A percentile compares a stretch with the other conserved stretches of the same genome.
Conservation (phyloP, 1,139 yeast genomes). For the Sugiyamaella castrensis region DNA sequence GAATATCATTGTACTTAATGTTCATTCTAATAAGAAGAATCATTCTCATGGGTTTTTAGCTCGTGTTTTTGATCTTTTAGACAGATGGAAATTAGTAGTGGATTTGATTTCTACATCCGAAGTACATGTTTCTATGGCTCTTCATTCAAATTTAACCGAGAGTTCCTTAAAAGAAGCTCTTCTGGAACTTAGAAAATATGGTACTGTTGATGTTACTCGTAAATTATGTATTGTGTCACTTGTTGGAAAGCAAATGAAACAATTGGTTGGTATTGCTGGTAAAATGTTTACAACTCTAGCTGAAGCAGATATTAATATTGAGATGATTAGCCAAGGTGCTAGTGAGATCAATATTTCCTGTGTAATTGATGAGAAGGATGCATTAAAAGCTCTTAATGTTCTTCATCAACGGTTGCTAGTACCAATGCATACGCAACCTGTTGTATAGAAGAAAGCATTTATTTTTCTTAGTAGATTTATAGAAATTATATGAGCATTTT, state of each 20-base stretch:
- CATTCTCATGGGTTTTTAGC: slow-evolving; percentile 95
- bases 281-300: slow-evolving; percentile 95
- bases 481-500: background rate
- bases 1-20: slow-evolving; percentile 85
- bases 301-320: slow-evolving; percentile 87
- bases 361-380: slow-evolving; percentile 80
- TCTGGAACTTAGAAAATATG: slow-evolving; percentile 72
- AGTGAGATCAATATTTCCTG: slow-evolving; percentile 96
- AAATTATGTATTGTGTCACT: slow-evolving; percentile 88
- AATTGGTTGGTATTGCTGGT: slow-evolving; percentile 94
- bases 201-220: slow-evolving; percentile 83
- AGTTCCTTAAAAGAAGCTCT: slow-evolving; percentile 64
- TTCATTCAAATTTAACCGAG: slow-evolving; percentile 66
- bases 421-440: slow-evolving; percentile 4
- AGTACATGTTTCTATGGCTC: slow-evolving; percentile 97
- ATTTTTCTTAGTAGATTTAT: background rate
- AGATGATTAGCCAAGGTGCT: slow-evolving; percentile 98
- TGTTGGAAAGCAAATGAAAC: slow-evolving; percentile 97
- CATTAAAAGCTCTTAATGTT: slow-evolving; percentile 79
- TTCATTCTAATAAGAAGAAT: slow-evolving; percentile 90
- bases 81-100: slow-evolving; percentile 80
- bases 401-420: slow-evolving; percentile 71
- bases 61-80: slow-evolving; percentile 80
- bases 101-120: slow-evolving; percentile 96
- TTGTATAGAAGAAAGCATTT: background rate